Base-by-base conservation (phyloP, 2,329 filamentous ascomycete species). In the Cryphonectria nitschkei region DNA sequence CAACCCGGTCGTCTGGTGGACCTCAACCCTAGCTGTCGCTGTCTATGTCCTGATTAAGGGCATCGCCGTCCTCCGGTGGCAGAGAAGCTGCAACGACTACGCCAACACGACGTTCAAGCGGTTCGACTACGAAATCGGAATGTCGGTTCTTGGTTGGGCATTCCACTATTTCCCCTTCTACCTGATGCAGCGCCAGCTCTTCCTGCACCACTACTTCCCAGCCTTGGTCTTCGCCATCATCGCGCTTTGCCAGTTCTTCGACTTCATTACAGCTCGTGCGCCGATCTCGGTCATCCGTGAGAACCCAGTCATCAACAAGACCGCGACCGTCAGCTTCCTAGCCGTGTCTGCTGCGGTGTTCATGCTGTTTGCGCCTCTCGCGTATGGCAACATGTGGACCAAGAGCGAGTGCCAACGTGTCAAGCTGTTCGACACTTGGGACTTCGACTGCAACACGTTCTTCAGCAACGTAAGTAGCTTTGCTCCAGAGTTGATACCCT, bases 111-210 rank as follows among this genome's bases (percentile, higher is more conserved):
- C 88, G 54, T 97, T 98, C 87, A 97, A 97, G 84, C 93, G 96
- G 70, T 99, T 98, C 80, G 96, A 98, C 82, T 98, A 98, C 79
- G 96, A 99, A 82, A 89, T 98, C 72, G 96, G 96, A 73, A 93
- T 90, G 68, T 94, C 90, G 26, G 92, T 98, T 43, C 88, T 99
- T 11, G 96, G 93, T 75, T 99, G 96, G 96, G 94, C 93, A 64
- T 92, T 99, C 81, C 96, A 99, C 83, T 99, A 98, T 85, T 98
- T 99, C 86, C 96, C 96, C 14, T 99, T 99, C 85, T 99, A 90
- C 84, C 88, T 99, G 70, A 98, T 99, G 96, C 90, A 96, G 79
- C 94, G 96, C 76, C 96, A 99, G 83, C 90, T 99, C 50, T 99
- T 99, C 87, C 86, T 99, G 73, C 96, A 99, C 82, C 96, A 99